Percentiles rank a stretch among this genome's conserved stretches.
Evolutionary conservation across 2,329 filamentous ascomycete genomes (phyloP).

Genomic region (Aschersonia sp.): DNA sequence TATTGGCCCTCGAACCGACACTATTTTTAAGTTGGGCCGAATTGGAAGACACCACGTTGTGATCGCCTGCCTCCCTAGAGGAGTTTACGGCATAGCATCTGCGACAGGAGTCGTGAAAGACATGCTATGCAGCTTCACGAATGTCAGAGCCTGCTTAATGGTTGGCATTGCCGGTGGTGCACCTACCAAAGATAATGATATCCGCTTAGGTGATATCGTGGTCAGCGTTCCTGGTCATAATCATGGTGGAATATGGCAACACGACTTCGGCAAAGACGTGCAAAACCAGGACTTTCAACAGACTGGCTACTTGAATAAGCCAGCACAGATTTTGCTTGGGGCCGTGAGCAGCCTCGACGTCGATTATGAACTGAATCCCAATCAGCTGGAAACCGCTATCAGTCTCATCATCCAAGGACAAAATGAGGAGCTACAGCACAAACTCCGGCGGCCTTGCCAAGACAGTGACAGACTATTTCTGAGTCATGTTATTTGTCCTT

Average conservation of each 20-base stretch:
- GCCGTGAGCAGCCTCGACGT: constrained; percentile 1
- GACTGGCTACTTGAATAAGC: constrained; percentile 6
- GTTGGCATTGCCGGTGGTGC: constrained; percentile 14
- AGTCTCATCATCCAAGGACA: background rate
- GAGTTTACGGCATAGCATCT: constrained; percentile 3
- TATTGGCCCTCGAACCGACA: constrained; percentile 5
- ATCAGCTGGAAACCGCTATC: constrained; percentile 4
- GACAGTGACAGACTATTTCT: constrained; percentile 2
- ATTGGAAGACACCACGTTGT: constrained; percentile 7
- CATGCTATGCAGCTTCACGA: constrained; percentile 14
- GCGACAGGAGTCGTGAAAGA: constrained; percentile 11
- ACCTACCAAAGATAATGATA: constrained; percentile 16
- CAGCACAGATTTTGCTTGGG: constrained; percentile 4
- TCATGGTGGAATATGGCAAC: constrained; percentile 8
- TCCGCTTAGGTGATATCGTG: constrained; percentile 15
- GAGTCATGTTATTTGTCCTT: constrained; percentile 2
- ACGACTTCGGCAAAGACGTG: constrained; percentile 10
- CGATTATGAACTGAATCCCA: constrained; percentile 1
- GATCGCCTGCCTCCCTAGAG: constrained; percentile 4
- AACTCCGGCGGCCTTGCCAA: constrained; percentile 1
- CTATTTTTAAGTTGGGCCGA: constrained; percentile 5
- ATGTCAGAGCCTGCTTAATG: constrained; percentile 10
- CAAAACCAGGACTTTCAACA: constrained; percentile 5
- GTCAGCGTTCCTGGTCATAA: constrained; percentile 5
- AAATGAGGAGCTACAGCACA: background rate